phyloP scores from a whole-genome alignment of 495 filamentous ascomycete genomes.

The Jackrogersella minutella region DNA sequence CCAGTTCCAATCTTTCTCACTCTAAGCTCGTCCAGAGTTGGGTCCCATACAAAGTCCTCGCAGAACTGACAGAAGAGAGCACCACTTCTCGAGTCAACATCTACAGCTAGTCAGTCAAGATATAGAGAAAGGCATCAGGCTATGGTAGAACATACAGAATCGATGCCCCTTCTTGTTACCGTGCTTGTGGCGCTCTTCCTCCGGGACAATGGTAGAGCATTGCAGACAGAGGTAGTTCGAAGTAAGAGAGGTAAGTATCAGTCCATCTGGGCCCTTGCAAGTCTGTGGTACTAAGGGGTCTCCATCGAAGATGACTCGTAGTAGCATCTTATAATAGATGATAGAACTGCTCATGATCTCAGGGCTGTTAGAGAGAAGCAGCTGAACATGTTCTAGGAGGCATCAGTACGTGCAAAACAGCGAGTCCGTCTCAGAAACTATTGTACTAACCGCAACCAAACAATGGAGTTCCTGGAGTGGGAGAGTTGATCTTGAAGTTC shows the following conservation, averaged over 20 bases:
- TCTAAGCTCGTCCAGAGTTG: slow-evolving; percentile 76
- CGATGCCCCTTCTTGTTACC: slow-evolving; percentile 64
- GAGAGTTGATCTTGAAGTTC: slow-evolving; percentile 59
- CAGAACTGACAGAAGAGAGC: slow-evolving; percentile 84
- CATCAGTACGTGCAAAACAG: slow-evolving; percentile 30
- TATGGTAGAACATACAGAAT: slow-evolving; percentile 63
- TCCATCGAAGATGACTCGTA: slow-evolving; percentile 60
- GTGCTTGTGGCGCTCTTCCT: slow-evolving; percentile 65
- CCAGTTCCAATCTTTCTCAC: slow-evolving; percentile 64
- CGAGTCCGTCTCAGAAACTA: background rate
- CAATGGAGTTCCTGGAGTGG: slow-evolving; percentile 58
- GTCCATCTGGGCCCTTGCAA: slow-evolving; percentile 54
- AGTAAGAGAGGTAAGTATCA: slow-evolving; percentile 58
- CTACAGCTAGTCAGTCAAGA: slow-evolving; percentile 52
- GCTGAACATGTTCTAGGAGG: slow-evolving; percentile 60
- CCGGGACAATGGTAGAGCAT: slow-evolving; percentile 66
- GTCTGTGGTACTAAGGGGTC: slow-evolving; percentile 59
- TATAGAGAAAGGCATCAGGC: slow-evolving; percentile 3
- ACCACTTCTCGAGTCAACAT: slow-evolving; percentile 82
- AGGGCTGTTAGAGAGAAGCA: slow-evolving; percentile 58
- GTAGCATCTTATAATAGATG: slow-evolving; percentile 61
- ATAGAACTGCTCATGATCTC: slow-evolving; percentile 60
- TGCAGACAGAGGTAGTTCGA: slow-evolving; percentile 76
- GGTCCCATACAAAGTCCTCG: slow-evolving; percentile 87
- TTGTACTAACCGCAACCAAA: slow-evolving; percentile 62